Conservation (phyloP, 2,329 filamentous ascomycete genomes). For the Xylariaceae sp. region DNA sequence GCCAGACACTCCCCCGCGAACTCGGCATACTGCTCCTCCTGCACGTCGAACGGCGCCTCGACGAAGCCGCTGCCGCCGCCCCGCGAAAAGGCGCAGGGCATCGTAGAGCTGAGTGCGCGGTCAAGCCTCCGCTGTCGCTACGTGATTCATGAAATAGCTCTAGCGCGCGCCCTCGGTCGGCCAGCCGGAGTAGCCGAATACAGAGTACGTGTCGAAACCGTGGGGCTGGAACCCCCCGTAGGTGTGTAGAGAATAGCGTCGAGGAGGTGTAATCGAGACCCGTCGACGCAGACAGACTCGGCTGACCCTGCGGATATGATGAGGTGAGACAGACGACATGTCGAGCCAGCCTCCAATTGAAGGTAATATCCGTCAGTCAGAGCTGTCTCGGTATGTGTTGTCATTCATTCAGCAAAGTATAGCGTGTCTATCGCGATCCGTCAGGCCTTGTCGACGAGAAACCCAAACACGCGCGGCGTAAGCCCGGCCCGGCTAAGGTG, state of each 20-base stretch:
- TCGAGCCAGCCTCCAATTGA: slow-evolving; percentile 35
- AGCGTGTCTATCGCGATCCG: slow-evolving; percentile 33
- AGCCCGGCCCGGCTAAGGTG: slow-evolving; percentile 34
- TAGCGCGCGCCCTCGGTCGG: slow-evolving; percentile 34
- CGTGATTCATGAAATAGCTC: slow-evolving; percentile 40
- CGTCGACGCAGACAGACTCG: slow-evolving; percentile 39
- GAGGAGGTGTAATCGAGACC: slow-evolving; percentile 39
- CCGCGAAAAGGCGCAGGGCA: slow-evolving; percentile 31
- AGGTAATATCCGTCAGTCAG: slow-evolving; percentile 36
- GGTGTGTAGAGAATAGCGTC: slow-evolving; percentile 35
- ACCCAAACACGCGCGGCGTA: slow-evolving; percentile 40
- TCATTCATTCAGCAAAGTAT: slow-evolving; percentile 35
- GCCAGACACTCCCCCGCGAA: slow-evolving; percentile 7
- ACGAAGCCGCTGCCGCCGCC: slow-evolving; percentile 24
- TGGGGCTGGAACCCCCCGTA: slow-evolving; percentile 34
- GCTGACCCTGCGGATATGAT: slow-evolving; percentile 39
- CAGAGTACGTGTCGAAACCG: slow-evolving; percentile 37
- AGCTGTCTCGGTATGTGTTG: slow-evolving; percentile 25
- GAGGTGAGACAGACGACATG: slow-evolving; percentile 26
- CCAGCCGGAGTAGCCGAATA: slow-evolving; percentile 38
- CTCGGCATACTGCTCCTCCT: slow-evolving; percentile 15
- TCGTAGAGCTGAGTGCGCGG: slow-evolving; percentile 28
- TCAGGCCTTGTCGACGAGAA: slow-evolving; percentile 34
- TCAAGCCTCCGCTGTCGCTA: slow-evolving; percentile 34
- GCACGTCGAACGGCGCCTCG: slow-evolving; percentile 20